Percentiles rank a stretch among this genome's conserved stretches.
These are phyloP conservation scores for Globisporangium echinulatum DNA, from an alignment of 352 stramenopile species.

Conservation along the genomic window DNA sequence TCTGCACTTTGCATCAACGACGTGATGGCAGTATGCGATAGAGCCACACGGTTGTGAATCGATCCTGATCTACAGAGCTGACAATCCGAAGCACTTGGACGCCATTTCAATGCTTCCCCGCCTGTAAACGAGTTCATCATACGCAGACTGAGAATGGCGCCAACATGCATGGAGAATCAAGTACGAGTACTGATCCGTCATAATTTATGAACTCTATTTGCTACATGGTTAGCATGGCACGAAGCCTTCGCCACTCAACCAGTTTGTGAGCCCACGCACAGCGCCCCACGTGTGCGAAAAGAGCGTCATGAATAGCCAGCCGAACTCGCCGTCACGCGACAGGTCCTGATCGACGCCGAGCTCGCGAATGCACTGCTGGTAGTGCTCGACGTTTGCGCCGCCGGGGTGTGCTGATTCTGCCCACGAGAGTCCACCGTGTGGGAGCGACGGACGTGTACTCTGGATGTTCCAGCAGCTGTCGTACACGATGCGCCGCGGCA, in stretches of 20 bases:
- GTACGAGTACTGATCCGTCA: no score
- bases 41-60: no score
- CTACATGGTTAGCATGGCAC: constrained; percentile 24
- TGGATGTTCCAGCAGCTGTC: constrained; percentile 53
- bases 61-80: no score
- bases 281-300: constrained; percentile 32
- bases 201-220: no score
- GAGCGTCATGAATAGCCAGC: constrained; percentile 26
- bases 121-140: no score
- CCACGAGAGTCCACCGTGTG: constrained; percentile 25
- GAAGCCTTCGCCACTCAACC: constrained; percentile 21
- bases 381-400: constrained; percentile 54
- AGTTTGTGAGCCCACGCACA: constrained; percentile 20
- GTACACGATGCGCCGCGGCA: constrained; percentile 35
- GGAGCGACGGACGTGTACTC: constrained; percentile 16
- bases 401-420: constrained; percentile 28
- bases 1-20: no score
- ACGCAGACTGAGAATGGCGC: no score
- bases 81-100: no score
- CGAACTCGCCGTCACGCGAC: constrained; percentile 41
- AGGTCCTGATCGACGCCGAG: constrained; percentile 37
- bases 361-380: constrained; percentile 49
- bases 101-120: no score
- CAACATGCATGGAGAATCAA: no score
- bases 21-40: no score